Evolutionary conservation across 441 rosid genomes (phyloP).

Genomic region (Arabidopsis lyrata): DNA sequence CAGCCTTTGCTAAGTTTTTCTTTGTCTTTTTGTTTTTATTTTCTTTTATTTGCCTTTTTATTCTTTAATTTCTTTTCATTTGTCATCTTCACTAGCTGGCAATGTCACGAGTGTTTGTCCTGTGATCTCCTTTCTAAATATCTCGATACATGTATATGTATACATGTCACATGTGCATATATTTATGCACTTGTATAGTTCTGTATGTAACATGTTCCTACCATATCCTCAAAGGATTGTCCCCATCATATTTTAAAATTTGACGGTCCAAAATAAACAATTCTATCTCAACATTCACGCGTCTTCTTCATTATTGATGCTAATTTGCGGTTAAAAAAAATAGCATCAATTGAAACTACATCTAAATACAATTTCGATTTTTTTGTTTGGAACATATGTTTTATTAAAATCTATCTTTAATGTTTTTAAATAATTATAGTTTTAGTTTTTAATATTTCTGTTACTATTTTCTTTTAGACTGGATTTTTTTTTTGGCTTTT

Average conservation of each 20-base stretch:
- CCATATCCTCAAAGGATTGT: slow-evolving; percentile 38
- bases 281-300: slow-evolving; percentile 37
- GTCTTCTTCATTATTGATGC: slow-evolving; percentile 30
- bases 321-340: slow-evolving; percentile 27
- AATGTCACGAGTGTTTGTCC: slow-evolving; percentile 55
- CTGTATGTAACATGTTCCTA: slow-evolving; percentile 39
- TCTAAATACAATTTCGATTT: neutral
- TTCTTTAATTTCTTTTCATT: slow-evolving; percentile 46
- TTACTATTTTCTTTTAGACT: neutral
- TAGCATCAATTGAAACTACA: neutral
- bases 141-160: slow-evolving; percentile 39
- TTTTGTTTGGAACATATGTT: neutral
- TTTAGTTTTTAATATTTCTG: neutral
- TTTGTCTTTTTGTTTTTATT: slow-evolving; percentile 53
- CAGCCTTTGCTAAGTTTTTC: slow-evolving; percentile 48
- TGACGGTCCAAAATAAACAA: slow-evolving; percentile 40
- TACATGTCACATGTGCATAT: slow-evolving; percentile 41
- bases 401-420: neutral
- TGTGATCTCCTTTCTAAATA: slow-evolving; percentile 47
- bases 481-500: neutral
- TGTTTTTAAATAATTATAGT: neutral
- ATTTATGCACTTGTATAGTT: slow-evolving; percentile 15
- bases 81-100: slow-evolving; percentile 52
- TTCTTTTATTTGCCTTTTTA: slow-evolving; percentile 49
- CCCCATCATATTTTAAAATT: slow-evolving; percentile 37